A percentile compares a stretch with the other conserved stretches of the same genome.
Evolutionary conservation across 73 alveolate species (phyloP).

Genomic region (Blepharisma japonicum): DNA sequence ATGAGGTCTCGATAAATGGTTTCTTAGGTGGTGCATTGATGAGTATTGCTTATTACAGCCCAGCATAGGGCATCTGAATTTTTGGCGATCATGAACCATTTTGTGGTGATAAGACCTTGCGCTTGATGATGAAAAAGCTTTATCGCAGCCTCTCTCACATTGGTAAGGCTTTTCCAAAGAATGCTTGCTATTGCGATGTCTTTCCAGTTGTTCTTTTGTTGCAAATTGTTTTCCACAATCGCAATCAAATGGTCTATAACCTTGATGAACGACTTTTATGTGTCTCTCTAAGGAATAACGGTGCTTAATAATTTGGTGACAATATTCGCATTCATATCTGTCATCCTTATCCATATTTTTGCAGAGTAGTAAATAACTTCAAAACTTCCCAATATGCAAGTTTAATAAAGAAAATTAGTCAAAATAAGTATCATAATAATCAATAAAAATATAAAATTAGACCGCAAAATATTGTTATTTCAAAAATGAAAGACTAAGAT

Average conservation of each 20-base stretch:
- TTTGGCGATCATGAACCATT: constrained; percentile 5
- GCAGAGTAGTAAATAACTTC: too few species aligned
- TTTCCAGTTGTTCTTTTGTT: background rate
- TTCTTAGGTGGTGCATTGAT: background rate
- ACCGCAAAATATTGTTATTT: too few species aligned
- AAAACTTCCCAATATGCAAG: too few species aligned
- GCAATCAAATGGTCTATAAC: constrained; percentile 22
- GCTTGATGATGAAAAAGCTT: constrained; percentile 24
- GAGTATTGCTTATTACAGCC: constrained; percentile 23
- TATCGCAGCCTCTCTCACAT: background rate
- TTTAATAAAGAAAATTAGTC: too few species aligned
- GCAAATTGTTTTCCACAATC: constrained; percentile 8
- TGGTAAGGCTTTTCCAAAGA: background rate
- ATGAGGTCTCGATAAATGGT: constrained; percentile 11
- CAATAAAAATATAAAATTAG: too few species aligned
- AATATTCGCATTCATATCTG: background rate
- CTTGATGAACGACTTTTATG: constrained; percentile 20
- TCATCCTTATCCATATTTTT: too few species aligned
- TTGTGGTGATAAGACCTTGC: constrained; percentile 27
- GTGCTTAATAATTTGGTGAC: constrained; percentile 13
- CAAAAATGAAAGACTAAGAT: too few species aligned
- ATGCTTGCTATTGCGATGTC: constrained; percentile 19
- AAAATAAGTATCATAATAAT: too few species aligned
- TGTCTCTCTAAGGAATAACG: constrained; percentile 14
- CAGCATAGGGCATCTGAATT: constrained; percentile 20